These are phyloP conservation scores for Cladophialophora yegresii DNA, from an alignment of 2,329 filamentous ascomycete species.

Conservation along the genomic window DNA sequence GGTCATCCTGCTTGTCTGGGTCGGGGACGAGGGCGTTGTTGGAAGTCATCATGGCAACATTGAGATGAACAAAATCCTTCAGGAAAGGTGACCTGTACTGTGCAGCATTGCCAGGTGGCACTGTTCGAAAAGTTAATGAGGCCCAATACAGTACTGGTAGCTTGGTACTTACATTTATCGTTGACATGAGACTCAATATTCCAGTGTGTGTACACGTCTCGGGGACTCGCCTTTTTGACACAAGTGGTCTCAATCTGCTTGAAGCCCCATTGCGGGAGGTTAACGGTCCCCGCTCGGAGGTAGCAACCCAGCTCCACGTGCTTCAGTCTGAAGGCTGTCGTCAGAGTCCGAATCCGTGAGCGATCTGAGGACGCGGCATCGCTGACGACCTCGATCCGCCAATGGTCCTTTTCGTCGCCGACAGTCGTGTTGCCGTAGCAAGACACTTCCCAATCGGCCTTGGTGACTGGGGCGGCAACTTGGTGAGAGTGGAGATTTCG, in stretches of 20 bases:
- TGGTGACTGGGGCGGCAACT: slow-evolving; percentile 83
- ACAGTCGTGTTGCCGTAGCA: slow-evolving; percentile 94
- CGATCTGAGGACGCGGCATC: slow-evolving; percentile 86
- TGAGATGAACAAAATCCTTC: slow-evolving; percentile 95
- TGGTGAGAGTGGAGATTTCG: slow-evolving; percentile 96
- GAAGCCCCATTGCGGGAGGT: slow-evolving; percentile 98
- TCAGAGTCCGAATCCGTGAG: slow-evolving; percentile 84
- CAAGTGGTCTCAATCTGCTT: slow-evolving; percentile 99
- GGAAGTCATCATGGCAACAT: slow-evolving; percentile 99
- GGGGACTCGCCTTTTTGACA: slow-evolving; percentile 86
- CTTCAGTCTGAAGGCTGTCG: slow-evolving; percentile 85
- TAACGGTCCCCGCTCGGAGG: slow-evolving; percentile 89
- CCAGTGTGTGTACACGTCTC: slow-evolving; percentile 96
- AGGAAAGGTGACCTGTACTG: slow-evolving; percentile 96
- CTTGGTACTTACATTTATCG: slow-evolving; percentile 72
- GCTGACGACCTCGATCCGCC: slow-evolving; percentile 86
- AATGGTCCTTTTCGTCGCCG: slow-evolving; percentile 97
- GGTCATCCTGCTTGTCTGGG: slow-evolving; percentile 97
- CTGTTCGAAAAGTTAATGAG: slow-evolving; percentile 52
- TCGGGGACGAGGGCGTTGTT: slow-evolving; percentile 98
- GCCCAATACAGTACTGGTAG: background rate
- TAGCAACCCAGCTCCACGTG: slow-evolving; percentile 86
- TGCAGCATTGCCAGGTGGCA: slow-evolving; percentile 83
- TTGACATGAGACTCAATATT: slow-evolving; percentile 96
- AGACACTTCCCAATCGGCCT: slow-evolving; percentile 89